These are phyloP conservation scores for Closterium sp. DNA, from an alignment of 139 green algal genomes.

Conservation along the genomic window DNA sequence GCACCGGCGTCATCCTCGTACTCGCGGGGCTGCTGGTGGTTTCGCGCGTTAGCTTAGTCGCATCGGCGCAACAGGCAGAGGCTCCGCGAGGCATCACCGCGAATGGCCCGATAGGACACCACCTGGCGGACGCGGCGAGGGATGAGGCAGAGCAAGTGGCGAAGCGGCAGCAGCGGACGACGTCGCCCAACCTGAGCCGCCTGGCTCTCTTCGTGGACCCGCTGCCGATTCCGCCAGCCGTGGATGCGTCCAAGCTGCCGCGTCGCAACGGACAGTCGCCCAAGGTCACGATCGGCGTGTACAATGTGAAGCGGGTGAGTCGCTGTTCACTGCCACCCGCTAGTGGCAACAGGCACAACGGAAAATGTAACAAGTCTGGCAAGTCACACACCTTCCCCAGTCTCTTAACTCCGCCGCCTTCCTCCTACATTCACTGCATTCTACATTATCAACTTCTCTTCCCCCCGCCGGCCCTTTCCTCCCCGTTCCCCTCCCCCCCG, in stretches of 20 bases:
- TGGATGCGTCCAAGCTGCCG: neutral
- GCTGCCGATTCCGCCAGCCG: neutral
- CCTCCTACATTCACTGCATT: no score
- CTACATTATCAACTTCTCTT: no score
- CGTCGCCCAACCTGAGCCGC: neutral
- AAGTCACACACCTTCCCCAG: no score
- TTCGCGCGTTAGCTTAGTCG: neutral
- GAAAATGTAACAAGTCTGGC: neutral
- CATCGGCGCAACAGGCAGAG: neutral
- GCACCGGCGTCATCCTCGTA: neutral
- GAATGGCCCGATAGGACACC: neutral
- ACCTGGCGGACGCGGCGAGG: neutral
- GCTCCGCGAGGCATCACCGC: neutral
- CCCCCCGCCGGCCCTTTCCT: neutral
- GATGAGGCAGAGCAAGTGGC: neutral
- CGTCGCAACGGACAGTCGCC: neutral
- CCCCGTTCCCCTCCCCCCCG: neutral
- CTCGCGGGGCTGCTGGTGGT: neutral
- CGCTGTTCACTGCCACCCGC: no score
- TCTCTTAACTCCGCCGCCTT: no score
- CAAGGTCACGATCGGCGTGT: neutral
- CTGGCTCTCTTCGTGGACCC: neutral
- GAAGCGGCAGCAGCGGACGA: neutral
- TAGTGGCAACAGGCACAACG: no score
- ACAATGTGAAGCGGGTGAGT: neutral